These are phyloP conservation scores for Suillus brevipes DNA, from an alignment of 768 basidiomycete genomes.

Conservation along the genomic window DNA sequence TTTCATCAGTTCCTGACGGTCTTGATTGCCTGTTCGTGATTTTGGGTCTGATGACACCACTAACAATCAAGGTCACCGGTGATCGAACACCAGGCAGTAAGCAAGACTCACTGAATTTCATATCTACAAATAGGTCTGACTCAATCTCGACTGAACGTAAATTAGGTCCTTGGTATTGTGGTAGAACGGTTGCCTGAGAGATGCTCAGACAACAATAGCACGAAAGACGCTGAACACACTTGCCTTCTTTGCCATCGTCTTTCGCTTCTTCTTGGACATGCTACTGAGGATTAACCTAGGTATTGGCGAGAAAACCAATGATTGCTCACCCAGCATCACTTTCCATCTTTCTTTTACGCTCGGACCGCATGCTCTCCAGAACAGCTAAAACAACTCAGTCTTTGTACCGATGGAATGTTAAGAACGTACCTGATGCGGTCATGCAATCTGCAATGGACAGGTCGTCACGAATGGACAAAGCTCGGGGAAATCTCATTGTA, in stretches of 20 bases:
- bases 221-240: no score
- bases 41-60: slow-evolving; percentile 78
- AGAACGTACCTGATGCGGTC: slow-evolving; percentile 57
- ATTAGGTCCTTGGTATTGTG: slow-evolving; percentile 66
- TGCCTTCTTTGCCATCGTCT: slow-evolving; percentile 30
- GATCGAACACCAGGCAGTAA: not conserved
- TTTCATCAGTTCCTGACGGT: slow-evolving; percentile 69
- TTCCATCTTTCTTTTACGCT: slow-evolving; percentile 77
- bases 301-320: not conserved
- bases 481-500: slow-evolving; percentile 95
- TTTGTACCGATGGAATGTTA: not conserved
- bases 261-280: slow-evolving; percentile 35
- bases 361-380: slow-evolving; percentile 58
- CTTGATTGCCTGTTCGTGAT: slow-evolving; percentile 62
- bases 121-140: slow-evolving; percentile 66
- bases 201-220: not conserved
- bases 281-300: slow-evolving; percentile 14
- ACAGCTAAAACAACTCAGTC: slow-evolving; percentile 42
- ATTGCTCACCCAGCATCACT: slow-evolving; percentile 49
- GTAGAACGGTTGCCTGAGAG: slow-evolving; percentile 55
- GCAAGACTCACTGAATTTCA: slow-evolving; percentile 71
- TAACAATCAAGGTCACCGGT: slow-evolving; percentile 28
- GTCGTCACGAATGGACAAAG: slow-evolving; percentile 77
- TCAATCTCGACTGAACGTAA: slow-evolving; percentile 59
- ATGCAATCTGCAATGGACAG: slow-evolving; percentile 70